Conservation (phyloP, 176 grass and related monocot species). For the Zoysia japonica region DNA sequence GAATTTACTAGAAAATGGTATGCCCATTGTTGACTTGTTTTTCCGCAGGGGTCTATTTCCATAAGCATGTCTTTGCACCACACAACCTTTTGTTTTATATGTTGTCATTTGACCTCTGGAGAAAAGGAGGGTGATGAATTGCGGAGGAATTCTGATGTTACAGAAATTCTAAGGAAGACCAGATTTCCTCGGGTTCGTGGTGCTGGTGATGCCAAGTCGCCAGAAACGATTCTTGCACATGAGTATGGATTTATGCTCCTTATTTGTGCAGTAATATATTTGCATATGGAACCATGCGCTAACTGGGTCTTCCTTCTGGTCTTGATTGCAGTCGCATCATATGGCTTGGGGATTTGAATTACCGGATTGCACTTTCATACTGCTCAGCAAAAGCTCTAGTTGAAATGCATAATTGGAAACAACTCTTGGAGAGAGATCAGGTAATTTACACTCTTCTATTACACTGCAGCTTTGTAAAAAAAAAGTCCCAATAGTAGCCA, state of each 20-base stretch:
- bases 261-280: slow-evolving; percentile 14
- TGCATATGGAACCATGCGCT: background rate
- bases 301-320: background rate
- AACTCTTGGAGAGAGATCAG: slow-evolving; percentile 94
- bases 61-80: slow-evolving; percentile 97
- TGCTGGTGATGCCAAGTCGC: slow-evolving; percentile 59
- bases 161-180: slow-evolving; percentile 88
- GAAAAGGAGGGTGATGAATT: slow-evolving; percentile 97
- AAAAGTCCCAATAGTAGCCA: background rate
- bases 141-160: slow-evolving; percentile 80
- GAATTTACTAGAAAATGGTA: background rate
- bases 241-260: slow-evolving; percentile 53
- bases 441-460: slow-evolving; percentile 43
- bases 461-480: background rate
- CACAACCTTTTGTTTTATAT: slow-evolving; percentile 89
- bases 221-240: slow-evolving; percentile 89
- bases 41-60: slow-evolving; percentile 89
- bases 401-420: slow-evolving; percentile 95
- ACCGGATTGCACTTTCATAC: slow-evolving; percentile 91
- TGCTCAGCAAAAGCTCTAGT: slow-evolving; percentile 81
- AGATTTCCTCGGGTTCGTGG: slow-evolving; percentile 68
- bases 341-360: slow-evolving; percentile 99
- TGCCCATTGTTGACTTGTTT: slow-evolving; percentile 18
- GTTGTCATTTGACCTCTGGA: slow-evolving; percentile 88
- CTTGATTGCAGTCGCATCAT: slow-evolving; percentile 69